Percentiles rank a stretch among this genome's conserved stretches.
phyloP scores from a whole-genome alignment of 345 rosid species.

The Moricandia moricandioides region DNA sequence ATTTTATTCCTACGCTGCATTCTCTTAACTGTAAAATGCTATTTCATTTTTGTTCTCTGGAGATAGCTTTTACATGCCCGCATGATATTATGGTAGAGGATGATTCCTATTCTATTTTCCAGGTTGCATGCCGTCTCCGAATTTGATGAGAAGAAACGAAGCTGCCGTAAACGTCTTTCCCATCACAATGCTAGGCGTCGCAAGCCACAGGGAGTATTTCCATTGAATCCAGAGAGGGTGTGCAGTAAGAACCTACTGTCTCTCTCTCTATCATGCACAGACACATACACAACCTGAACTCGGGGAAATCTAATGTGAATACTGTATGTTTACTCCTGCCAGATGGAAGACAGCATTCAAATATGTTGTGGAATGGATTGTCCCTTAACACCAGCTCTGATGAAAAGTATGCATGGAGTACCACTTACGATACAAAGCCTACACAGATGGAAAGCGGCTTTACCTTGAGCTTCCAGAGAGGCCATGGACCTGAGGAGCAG shows the following conservation, averaged over 20 bases:
- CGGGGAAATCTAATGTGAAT: background rate
- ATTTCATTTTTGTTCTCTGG: background rate
- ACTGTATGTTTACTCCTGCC: constrained; percentile 30
- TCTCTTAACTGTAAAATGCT: background rate
- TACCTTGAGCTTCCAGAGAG: constrained; percentile 43
- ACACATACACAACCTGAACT: background rate
- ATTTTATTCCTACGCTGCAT: background rate
- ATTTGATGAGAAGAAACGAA: constrained; percentile 90
- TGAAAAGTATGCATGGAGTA: constrained; percentile 43
- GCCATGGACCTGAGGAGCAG: constrained; percentile 42
- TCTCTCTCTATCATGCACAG: background rate
- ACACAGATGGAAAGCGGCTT: constrained; percentile 46
- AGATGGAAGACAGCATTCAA: constrained; percentile 67
- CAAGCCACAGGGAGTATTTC: constrained; percentile 68
- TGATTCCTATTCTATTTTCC: constrained; percentile 10
- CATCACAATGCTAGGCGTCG: constrained; percentile 99
- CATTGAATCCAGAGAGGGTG: constrained; percentile 48
- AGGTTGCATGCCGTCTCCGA: constrained; percentile 87
- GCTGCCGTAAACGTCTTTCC: constrained; percentile 90
- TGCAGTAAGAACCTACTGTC: constrained; percentile 20
- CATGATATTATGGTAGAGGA: background rate
- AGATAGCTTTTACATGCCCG: background rate
- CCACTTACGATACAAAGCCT: constrained; percentile 46
- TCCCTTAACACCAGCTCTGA: constrained; percentile 45
- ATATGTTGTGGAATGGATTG: constrained; percentile 46